Base-by-base conservation (phyloP, 2,329 filamentous ascomycete genomes). In the Penicillium sp. region DNA sequence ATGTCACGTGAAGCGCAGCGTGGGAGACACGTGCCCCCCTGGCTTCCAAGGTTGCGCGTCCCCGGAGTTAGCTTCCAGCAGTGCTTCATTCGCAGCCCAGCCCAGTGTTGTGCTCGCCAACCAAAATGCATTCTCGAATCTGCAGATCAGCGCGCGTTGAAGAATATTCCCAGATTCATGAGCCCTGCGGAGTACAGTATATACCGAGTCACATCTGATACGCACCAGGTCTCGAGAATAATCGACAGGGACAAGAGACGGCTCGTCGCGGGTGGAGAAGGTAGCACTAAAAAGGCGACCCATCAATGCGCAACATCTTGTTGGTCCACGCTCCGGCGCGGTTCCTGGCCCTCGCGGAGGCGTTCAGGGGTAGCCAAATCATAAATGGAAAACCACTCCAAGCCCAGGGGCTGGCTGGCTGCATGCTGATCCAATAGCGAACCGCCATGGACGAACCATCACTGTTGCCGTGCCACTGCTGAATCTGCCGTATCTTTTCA, bases 311-410 rank as follows among this genome's bases (percentile, higher is more conserved):
- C 52, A 43, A 55, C 52, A 40, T 43, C 45, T 42, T 30, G 52
- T 55, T 55, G 52, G 52, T 43, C 40, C 40, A 43, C 40, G 38
- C 38, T 20, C 30, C 47, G 43, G 40, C 26, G 12, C 23, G 20
- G 14, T 47, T 18, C 42, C 42, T 35, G 42, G 47, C 38, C 42
- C 42, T 53, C 51, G 42, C 51, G 51, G 51, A 53, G 51, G 51
- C 42, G 33, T 48, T 55, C 52, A 55, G 52, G 52, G 52, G 52
- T 55, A 48, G 43, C 52, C 45, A 48, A 43, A 43, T 23, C 7
- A 18, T 23, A 48, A 26, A 35, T 11, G 12, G 12, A 35, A 35
- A 35, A 35, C 18, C 42, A 23, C 42, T 33, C 51, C 20, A 47
- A 45, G 52, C 23, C 51, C 20, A 47, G 52, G 52, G 43, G 51